Evolutionary conservation across 2,329 filamentous ascomycete genomes (phyloP), one percentile per base, ranked within the genome.

Genomic region (Scolecobasidium constrictum): DNA sequence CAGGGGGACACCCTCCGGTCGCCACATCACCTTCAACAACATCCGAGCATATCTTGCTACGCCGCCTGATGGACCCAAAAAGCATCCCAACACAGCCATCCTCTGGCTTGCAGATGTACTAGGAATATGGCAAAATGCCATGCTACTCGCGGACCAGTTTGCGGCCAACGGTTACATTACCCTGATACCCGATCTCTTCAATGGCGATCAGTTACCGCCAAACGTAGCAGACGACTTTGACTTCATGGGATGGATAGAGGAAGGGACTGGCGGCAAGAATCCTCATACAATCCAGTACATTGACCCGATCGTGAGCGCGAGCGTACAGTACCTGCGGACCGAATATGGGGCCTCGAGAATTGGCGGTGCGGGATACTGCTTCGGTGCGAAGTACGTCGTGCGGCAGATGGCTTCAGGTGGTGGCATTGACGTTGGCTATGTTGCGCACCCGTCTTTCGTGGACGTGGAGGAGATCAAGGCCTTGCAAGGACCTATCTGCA

Each of bases 401-500:
- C 77, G 83, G 26, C 78, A 79, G 63, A 70, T 73, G 3, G 63
- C 65, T 20, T 46, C 64, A 44, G 77, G 75, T 46, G 66, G 46
- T 35, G 51, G 52, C 4, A 47, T 86, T 49, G 65, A 81, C 37
- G 80, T 72, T 43, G 82, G 80, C 34, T 87, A 72, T 62, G 58
- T 75, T n/a, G 83, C 82, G 3, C 83, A 86, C 59, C 83, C 83
- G 1, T 81, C 77, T 6, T 81, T 79, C 49, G 71, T 85, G 23
- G 68, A 75, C 4, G 66, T 76, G 47, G 74, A 75, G 3, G 82
- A 86, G 61, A 72, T 86, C 39, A 64, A 65, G 13, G 73, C 69
- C 38, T 79, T 86, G 53, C 66, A 68, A n/a, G 77, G 75, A 0
- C 82, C 83, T 1, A 62, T 86, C 4, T 78, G 78, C 43, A 83